phyloP scores from a whole-genome alignment of 305 asterid genomes.

The Fraxinus nigra region DNA sequence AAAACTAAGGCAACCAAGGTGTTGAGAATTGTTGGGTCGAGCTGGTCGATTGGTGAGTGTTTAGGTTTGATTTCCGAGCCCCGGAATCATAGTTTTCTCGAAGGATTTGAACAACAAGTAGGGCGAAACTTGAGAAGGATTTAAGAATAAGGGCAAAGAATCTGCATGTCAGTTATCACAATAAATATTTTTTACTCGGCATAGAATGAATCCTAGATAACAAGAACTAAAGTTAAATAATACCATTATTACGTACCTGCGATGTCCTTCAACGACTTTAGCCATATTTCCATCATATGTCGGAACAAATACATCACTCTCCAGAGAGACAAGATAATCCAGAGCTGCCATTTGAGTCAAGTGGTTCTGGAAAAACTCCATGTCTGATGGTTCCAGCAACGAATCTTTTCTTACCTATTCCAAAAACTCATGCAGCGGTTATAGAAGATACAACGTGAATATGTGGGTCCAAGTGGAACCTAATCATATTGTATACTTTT shows the following conservation, averaged over 20 bases:
- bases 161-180: neutral
- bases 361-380: constrained; percentile 58
- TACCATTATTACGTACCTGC: constrained; percentile 44
- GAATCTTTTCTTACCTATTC: constrained; percentile 73
- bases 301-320: constrained; percentile 83
- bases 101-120: too few species aligned
- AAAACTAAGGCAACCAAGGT: neutral
- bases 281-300: constrained; percentile 96
- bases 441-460: neutral
- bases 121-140: neutral
- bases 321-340: constrained; percentile 80
- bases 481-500: neutral
- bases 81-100: neutral
- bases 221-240: neutral
- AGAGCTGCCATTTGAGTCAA: constrained; percentile 94
- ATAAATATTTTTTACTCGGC: neutral
- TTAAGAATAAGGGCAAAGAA: neutral
- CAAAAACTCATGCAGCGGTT: constrained; percentile 18
- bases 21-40: neutral
- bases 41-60: neutral
- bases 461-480: neutral
- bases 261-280: constrained; percentile 89
- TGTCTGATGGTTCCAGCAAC: constrained; percentile 54
- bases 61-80: neutral
- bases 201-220: neutral